These are phyloP conservation scores for Ganoderma sp. DNA, from an alignment of 1,284 basidiomycete genomes.

Conservation along the genomic window DNA sequence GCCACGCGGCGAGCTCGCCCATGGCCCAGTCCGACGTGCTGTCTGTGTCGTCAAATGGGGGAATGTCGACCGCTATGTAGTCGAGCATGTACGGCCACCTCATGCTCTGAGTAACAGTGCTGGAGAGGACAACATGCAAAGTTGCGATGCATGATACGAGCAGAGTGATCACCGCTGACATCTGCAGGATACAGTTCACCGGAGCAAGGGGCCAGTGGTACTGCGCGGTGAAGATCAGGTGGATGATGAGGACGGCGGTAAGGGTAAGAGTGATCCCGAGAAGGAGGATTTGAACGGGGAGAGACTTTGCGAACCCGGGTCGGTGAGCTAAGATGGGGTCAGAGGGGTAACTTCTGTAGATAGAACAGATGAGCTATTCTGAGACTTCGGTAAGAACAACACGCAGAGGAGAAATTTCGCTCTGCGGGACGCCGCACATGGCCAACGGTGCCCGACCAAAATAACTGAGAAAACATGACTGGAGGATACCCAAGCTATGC, in stretches of 20 bases:
- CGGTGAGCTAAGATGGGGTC: constrained; percentile 83
- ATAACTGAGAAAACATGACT: background rate
- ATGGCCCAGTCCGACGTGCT: constrained; percentile 61
- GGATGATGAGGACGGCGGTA: constrained; percentile 86
- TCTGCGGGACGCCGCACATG: too few relatives aligned
- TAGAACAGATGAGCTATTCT: constrained; percentile 1
- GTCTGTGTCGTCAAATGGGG: constrained; percentile 53
- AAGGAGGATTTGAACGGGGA: constrained; percentile 91
- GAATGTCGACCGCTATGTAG: constrained; percentile 86
- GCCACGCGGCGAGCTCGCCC: constrained; percentile 80
- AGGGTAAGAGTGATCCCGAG: constrained; percentile 90
- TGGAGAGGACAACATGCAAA: constrained; percentile 73
- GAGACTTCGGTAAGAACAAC: background rate
- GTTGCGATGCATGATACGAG: constrained; percentile 81
- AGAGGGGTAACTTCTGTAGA: constrained; percentile 36
- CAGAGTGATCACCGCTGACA: constrained; percentile 82
- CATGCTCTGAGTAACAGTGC: constrained; percentile 66
- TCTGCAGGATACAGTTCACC: constrained; percentile 89
- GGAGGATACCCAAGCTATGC: too few relatives aligned
- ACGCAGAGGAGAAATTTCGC: background rate
- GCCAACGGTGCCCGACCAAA: too few relatives aligned
- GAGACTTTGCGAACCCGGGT: constrained; percentile 82
- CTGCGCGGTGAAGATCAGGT: constrained; percentile 93
- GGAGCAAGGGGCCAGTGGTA: constrained; percentile 96
- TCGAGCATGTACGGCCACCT: constrained; percentile 95